Evolutionary conservation across 441 rosid genomes (phyloP).

Genomic region (Gossypium gossypioides): DNA sequence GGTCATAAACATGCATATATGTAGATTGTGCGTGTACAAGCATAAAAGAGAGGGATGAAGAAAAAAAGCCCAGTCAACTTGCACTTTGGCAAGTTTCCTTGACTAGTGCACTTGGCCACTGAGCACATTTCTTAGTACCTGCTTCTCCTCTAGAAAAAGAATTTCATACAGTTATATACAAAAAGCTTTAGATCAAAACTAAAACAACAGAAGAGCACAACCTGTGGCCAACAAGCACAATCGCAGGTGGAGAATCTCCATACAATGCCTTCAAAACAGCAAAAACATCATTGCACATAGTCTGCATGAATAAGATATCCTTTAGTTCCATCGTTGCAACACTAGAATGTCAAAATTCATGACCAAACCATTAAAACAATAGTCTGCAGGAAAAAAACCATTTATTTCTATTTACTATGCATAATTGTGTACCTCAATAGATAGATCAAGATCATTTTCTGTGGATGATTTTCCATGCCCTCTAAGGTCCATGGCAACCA

Average conservation of each 20-base stretch:
- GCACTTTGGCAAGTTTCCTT: background rate
- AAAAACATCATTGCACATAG: constrained; percentile 75
- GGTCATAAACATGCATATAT: background rate
- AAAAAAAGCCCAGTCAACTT: background rate
- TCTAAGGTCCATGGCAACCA: constrained; percentile 88
- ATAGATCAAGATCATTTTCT: constrained; percentile 73
- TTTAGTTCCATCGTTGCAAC: background rate
- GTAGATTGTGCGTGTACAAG: background rate
- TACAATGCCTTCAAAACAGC: constrained; percentile 75
- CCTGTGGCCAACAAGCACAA: constrained; percentile 97
- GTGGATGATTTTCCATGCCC: constrained; percentile 86
- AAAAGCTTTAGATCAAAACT: background rate
- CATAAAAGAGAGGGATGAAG: background rate
- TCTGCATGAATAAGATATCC: constrained; percentile 34
- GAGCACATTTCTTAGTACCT: background rate
- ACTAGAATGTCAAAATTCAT: background rate
- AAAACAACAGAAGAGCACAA: constrained; percentile 22
- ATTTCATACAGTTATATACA: background rate
- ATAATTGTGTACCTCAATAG: constrained; percentile 37
- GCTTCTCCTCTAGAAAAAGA: constrained; percentile 6
- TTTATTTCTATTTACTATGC: background rate
- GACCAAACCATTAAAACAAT: background rate
- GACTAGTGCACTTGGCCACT: background rate
- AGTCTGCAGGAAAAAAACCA: background rate
- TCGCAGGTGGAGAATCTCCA: constrained; percentile 85